Conservation (phyloP, 2,329 filamentous ascomycete species). For the Biscogniauxia mediterranea region DNA sequence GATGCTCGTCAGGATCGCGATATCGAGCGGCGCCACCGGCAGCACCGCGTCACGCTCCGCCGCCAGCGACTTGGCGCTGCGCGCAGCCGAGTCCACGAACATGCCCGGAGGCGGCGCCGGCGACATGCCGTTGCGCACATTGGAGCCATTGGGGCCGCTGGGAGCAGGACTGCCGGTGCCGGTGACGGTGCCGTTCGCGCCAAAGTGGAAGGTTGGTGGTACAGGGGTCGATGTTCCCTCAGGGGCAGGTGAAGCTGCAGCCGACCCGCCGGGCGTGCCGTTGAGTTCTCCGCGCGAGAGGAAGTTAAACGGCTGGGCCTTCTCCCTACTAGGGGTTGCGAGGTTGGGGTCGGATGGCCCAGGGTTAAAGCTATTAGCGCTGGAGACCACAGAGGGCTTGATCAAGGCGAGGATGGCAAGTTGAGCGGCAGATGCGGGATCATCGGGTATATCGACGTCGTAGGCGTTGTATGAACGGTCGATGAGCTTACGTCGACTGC, state of each 20-base stretch:
- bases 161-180: conserved; percentile 52
- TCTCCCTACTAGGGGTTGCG: conserved; percentile 62
- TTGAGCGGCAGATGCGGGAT: conserved; percentile 84
- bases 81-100: conserved; percentile 51
- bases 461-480: conserved; percentile 91
- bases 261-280: conserved; percentile 78
- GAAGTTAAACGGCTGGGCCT: conserved; percentile 65
- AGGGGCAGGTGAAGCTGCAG: conserved; percentile 82
- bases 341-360: conserved; percentile 44
- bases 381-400: conserved; percentile 55
- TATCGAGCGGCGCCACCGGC: conserved; percentile 79
- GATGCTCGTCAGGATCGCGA: conserved; percentile 86
- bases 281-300: conserved; percentile 69
- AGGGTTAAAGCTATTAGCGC: conserved; percentile 42
- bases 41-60: conserved; percentile 76
- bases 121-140: conserved; percentile 49
- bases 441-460: conserved; percentile 81
- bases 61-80: conserved; percentile 54
- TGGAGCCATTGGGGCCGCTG: conserved; percentile 36
- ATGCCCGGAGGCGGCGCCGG: conserved; percentile 43
- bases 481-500: conserved; percentile 75
- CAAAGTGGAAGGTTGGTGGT: conserved; percentile 56
- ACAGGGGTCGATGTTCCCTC: conserved; percentile 70
- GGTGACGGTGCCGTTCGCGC: conserved; percentile 44
- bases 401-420: conserved; percentile 60